phyloP scores from a whole-genome alignment of 345 rosid genomes.

The Xanthoceras sorbifolium region DNA sequence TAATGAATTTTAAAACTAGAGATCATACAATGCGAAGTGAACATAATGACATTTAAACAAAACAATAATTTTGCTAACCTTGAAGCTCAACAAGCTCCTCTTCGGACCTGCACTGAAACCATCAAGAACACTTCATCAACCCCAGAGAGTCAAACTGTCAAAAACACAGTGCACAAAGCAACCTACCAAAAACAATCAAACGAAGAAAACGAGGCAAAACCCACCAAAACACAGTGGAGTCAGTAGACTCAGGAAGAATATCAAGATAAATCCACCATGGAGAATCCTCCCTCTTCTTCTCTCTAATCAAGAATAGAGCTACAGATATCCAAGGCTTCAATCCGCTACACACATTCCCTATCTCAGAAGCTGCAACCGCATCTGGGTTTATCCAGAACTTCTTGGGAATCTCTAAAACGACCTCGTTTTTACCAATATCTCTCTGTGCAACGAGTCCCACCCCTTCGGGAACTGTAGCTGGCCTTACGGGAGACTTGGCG shows the following conservation, averaged over 20 bases:
- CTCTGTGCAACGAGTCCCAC: slow-evolving; percentile 79
- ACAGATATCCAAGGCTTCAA: slow-evolving; percentile 90
- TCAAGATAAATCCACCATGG: slow-evolving; percentile 77
- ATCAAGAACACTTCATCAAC: slow-evolving; percentile 39
- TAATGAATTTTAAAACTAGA: background rate
- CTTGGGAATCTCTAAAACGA: slow-evolving; percentile 82
- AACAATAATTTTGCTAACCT: slow-evolving; percentile 47
- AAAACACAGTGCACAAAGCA: background rate
- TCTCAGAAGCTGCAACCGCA: slow-evolving; percentile 71
- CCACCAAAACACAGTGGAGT: slow-evolving; percentile 91
- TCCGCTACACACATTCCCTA: slow-evolving; percentile 71
- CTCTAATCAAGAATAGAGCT: slow-evolving; percentile 77
- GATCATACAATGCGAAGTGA: background rate
- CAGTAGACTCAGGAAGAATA: slow-evolving; percentile 70
- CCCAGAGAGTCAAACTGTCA: slow-evolving; percentile 24
- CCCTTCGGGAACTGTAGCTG: slow-evolving; percentile 67
- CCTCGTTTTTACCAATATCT: slow-evolving; percentile 76
- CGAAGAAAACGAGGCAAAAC: slow-evolving; percentile 34
- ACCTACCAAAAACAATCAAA: background rate
- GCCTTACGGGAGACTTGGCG: slow-evolving; percentile 56
- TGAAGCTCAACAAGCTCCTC: slow-evolving; percentile 89
- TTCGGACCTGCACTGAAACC: slow-evolving; percentile 95
- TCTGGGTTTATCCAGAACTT: slow-evolving; percentile 88
- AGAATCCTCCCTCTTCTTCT: slow-evolving; percentile 68
- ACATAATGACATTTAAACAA: background rate